Conservation (phyloP, 2,329 filamentous ascomycete genomes). For the Neonectria magnoliae region DNA sequence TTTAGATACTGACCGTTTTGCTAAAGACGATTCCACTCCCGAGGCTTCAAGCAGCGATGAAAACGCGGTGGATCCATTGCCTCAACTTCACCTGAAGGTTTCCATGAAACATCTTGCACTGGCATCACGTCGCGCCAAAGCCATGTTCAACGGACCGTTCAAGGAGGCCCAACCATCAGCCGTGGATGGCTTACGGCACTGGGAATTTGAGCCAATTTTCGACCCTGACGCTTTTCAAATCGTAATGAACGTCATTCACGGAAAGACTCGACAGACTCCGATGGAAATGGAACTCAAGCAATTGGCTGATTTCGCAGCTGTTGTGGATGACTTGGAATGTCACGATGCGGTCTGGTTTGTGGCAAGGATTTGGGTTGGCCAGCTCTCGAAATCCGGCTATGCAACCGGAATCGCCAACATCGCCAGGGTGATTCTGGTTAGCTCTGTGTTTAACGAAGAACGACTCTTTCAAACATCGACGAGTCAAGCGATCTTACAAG, state of each 20-base stretch:
- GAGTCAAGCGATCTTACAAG: background rate
- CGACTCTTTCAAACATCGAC: constrained; percentile 10
- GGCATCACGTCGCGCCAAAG: constrained; percentile 3
- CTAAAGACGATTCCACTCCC: background rate
- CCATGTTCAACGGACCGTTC: constrained; percentile 6
- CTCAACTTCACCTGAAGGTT: background rate
- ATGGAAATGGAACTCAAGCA: background rate
- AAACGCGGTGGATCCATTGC: no score
- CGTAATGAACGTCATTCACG: constrained; percentile 32
- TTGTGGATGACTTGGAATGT: constrained; percentile 34
- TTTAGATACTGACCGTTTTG: background rate
- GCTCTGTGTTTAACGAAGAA: constrained; percentile 19
- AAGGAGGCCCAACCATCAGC: background rate
- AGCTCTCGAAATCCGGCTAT: background rate
- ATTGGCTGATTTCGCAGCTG: constrained; percentile 26
- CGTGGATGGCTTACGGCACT: constrained; percentile 2
- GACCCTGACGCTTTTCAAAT: constrained; percentile 28
- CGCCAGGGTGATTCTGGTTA: constrained; percentile 21
- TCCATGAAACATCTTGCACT: constrained; percentile 17
- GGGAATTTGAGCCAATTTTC: constrained; percentile 30
- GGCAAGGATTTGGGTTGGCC: background rate
- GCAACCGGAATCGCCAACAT: background rate
- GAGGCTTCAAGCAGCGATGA: background rate
- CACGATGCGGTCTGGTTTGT: constrained; percentile 26
- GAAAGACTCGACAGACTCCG: constrained; percentile 19